phyloP scores from a whole-genome alignment of 2,329 filamentous ascomycete species.

The Epichloe gansuensis region DNA sequence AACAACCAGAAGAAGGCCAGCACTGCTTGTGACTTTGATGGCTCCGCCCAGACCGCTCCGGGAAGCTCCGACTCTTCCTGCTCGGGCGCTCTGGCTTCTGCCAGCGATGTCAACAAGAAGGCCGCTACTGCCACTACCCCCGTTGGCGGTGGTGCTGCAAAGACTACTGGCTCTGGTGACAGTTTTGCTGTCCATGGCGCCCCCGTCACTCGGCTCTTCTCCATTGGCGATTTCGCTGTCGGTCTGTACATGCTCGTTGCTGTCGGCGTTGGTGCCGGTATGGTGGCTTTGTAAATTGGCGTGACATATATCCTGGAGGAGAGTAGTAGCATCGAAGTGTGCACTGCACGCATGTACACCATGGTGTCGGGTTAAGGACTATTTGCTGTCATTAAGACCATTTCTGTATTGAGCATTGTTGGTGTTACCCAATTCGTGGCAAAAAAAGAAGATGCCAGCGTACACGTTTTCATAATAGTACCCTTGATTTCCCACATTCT shows the following conservation, averaged over 20 bases:
- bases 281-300: constrained; percentile 37
- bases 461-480: constrained; percentile 7
- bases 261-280: constrained; percentile 36
- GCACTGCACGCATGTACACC: constrained; percentile 2
- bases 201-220: constrained; percentile 26
- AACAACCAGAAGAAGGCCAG: constrained; percentile 36
- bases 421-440: constrained; percentile 15
- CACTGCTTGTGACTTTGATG: constrained; percentile 57
- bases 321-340: constrained; percentile 7
- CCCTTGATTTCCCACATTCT: no score
- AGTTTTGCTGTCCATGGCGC: constrained; percentile 6
- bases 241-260: constrained; percentile 40
- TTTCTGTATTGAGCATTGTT: constrained; percentile 15
- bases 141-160: constrained; percentile 5
- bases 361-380: background rate
- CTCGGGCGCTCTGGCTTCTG: constrained; percentile 44
- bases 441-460: constrained; percentile 13
- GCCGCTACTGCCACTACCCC: constrained; percentile 5
- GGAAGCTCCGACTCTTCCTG: constrained; percentile 39
- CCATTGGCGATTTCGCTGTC: constrained; percentile 33
- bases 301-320: background rate
- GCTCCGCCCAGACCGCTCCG: constrained; percentile 45
- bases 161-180: constrained; percentile 2
- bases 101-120: constrained; percentile 40
- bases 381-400: background rate